These are phyloP conservation scores for Ogataea haglerorum DNA, from an alignment of 805 yeast species.

Conservation along the genomic window DNA sequence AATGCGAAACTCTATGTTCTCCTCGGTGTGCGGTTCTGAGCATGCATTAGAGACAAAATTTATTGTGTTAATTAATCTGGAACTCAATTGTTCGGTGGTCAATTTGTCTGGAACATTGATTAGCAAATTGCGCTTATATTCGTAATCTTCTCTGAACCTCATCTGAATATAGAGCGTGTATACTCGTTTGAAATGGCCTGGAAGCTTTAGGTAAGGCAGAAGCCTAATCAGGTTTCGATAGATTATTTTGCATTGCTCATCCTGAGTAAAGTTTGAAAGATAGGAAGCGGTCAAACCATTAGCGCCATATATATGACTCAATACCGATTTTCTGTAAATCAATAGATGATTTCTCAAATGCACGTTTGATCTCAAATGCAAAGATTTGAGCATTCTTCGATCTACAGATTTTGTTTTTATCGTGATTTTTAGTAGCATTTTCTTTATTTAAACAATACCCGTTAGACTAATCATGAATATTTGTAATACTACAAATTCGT, in stretches of 20 bases:
- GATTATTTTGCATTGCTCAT: slow-evolving; percentile 9
- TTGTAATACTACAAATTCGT: neutral
- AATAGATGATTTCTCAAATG: neutral
- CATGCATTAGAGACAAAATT: slow-evolving; percentile 28
- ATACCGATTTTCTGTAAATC: slow-evolving; percentile 12
- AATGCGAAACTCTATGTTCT: slow-evolving; percentile 15
- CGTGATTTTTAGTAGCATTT: neutral
- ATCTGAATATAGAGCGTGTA: slow-evolving; percentile 16
- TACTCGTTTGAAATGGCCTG: slow-evolving; percentile 5
- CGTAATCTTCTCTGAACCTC: slow-evolving; percentile 24
- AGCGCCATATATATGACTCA: slow-evolving; percentile 22
- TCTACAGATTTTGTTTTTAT: neutral
- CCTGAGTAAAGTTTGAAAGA: slow-evolving; percentile 9
- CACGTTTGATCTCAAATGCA: slow-evolving; percentile 3
- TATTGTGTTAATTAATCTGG: slow-evolving; percentile 23
- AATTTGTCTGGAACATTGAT: slow-evolving; percentile 1
- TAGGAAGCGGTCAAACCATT: slow-evolving; percentile 17
- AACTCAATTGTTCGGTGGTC: slow-evolving; percentile 10
- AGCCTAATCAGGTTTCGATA: slow-evolving; percentile 25
- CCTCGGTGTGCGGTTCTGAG: slow-evolving; percentile 4
- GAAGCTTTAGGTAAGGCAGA: slow-evolving; percentile 10
- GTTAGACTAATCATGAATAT: no score
- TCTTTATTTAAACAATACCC: neutral
- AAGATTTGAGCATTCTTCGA: neutral
- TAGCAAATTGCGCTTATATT: slow-evolving; percentile 12